phyloP scores from a whole-genome alignment of 2,329 filamentous ascomycete species.

The Capronia coronata region DNA sequence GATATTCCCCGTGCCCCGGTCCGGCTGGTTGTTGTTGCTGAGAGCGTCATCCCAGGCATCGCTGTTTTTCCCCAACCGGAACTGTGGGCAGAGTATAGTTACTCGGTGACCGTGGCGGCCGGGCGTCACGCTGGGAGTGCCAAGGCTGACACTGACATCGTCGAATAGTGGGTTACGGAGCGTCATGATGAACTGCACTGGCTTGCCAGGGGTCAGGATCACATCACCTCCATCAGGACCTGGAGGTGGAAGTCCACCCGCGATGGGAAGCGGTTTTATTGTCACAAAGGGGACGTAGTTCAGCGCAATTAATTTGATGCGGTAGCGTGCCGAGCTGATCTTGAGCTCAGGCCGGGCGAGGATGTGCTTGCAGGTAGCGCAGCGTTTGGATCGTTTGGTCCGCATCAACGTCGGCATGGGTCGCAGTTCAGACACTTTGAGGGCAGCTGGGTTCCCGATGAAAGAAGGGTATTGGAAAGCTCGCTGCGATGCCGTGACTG shows the following conservation, averaged over 20 bases:
- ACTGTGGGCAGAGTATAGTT: slow-evolving; percentile 88
- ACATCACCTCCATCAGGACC: slow-evolving; percentile 36
- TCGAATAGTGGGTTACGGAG: slow-evolving; percentile 95
- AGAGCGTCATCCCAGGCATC: slow-evolving; percentile 89
- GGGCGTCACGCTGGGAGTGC: slow-evolving; percentile 72
- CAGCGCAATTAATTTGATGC: slow-evolving; percentile 81
- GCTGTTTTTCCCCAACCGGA: slow-evolving; percentile 91
- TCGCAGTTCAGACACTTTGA: slow-evolving; percentile 67
- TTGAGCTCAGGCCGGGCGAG: slow-evolving; percentile 91
- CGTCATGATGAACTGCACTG: slow-evolving; percentile 76
- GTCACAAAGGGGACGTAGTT: slow-evolving; percentile 81
- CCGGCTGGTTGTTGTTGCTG: slow-evolving; percentile 37
- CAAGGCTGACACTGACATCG: slow-evolving; percentile 75
- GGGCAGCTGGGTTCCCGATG: slow-evolving; percentile 39
- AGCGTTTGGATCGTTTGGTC: slow-evolving; percentile 90
- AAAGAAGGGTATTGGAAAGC: slow-evolving; percentile 46
- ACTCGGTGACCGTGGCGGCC: slow-evolving; percentile 71
- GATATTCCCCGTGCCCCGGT: slow-evolving; percentile 32
- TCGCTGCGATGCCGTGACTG: slow-evolving; percentile 20
- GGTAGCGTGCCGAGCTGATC: slow-evolving; percentile 79
- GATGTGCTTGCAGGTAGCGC: slow-evolving; percentile 86
- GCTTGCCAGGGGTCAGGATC: slow-evolving; percentile 44
- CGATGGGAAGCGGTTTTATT: slow-evolving; percentile 48
- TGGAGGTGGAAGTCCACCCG: slow-evolving; percentile 28
- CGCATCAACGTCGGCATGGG: slow-evolving; percentile 77